phyloP scores from a whole-genome alignment of 2,329 filamentous ascomycete genomes.

The Trichoderma breve region DNA sequence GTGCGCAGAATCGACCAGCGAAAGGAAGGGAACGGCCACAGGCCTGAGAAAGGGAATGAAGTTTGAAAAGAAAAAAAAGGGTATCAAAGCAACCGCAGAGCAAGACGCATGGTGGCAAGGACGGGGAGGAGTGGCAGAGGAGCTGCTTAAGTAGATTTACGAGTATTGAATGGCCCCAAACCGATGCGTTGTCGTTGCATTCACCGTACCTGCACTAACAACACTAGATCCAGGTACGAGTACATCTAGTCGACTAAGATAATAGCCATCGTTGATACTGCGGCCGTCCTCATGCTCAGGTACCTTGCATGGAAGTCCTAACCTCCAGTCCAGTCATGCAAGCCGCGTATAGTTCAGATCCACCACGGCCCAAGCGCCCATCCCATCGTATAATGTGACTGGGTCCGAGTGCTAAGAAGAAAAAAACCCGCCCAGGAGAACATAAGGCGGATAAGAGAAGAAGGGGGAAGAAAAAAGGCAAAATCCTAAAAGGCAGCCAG shows the following conservation, averaged over 20 bases:
- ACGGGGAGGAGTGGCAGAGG: background rate
- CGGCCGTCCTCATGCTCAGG: background rate
- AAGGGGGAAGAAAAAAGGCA: background rate
- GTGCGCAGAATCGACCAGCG: slow-evolving; percentile 18
- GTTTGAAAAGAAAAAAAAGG: background rate
- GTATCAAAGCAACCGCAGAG: background rate
- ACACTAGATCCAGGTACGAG: background rate
- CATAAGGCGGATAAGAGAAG: background rate
- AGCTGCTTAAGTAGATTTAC: background rate
- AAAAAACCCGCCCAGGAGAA: background rate
- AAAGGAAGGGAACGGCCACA: slow-evolving; percentile 16
- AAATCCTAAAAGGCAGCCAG: background rate
- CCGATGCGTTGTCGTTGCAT: background rate
- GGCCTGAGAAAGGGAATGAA: background rate
- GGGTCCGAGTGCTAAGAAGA: background rate
- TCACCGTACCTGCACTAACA: background rate
- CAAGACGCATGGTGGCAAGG: background rate
- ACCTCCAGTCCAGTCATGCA: background rate
- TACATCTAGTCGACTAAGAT: background rate
- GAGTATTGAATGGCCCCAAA: background rate
- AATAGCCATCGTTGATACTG: background rate
- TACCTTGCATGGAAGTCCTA: background rate
- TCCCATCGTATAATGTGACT: background rate
- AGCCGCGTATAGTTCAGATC: background rate
- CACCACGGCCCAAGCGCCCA: slow-evolving; percentile 7